A percentile compares a stretch with the other conserved stretches of the same genome.
Conservation (phyloP, 371 early-diverging fungal genomes). For the Mortierella sp. region DNA sequence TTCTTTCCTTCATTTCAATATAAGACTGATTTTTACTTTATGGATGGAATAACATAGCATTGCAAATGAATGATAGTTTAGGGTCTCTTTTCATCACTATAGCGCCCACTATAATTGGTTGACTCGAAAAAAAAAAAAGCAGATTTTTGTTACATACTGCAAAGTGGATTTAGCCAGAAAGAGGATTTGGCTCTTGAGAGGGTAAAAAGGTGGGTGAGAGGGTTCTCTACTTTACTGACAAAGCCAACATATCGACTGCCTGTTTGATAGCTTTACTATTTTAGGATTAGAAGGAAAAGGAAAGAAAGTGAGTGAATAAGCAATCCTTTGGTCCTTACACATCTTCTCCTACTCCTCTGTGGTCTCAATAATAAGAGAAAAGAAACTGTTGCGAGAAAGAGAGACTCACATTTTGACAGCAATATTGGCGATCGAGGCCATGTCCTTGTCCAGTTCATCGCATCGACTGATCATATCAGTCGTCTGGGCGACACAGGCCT, state of each 20-base stretch:
- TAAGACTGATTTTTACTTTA: no score
- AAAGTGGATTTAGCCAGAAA: no score
- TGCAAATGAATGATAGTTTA: no score
- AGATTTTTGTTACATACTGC: no score
- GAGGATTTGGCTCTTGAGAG: no score
- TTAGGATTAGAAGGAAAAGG: no score
- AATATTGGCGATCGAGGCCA: slow-evolving; percentile 49
- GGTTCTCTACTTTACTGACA: slow-evolving; percentile 22
- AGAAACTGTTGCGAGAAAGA: background rate
- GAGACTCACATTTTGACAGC: slow-evolving; percentile 53
- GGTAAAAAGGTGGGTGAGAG: no score
- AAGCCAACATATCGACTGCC: slow-evolving; percentile 34
- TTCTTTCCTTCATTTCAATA: no score
- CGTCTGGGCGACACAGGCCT: slow-evolving; percentile 48
- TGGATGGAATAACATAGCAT: no score
- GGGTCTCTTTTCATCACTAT: no score
- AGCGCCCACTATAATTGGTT: no score
- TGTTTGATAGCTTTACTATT: slow-evolving; percentile 43
- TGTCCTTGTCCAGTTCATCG: slow-evolving; percentile 62
- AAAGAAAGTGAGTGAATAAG: background rate
- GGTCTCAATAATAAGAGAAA: background rate
- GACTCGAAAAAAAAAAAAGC: no score
- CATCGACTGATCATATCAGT: slow-evolving; percentile 57
- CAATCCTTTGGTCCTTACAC: background rate
- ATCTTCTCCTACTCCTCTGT: background rate